A percentile compares a stretch with the other conserved stretches of the same genome.
These are phyloP conservation scores for Penicillium psychrofluorescens DNA, from an alignment of 495 filamentous ascomycete species.

Conservation along the genomic window DNA sequence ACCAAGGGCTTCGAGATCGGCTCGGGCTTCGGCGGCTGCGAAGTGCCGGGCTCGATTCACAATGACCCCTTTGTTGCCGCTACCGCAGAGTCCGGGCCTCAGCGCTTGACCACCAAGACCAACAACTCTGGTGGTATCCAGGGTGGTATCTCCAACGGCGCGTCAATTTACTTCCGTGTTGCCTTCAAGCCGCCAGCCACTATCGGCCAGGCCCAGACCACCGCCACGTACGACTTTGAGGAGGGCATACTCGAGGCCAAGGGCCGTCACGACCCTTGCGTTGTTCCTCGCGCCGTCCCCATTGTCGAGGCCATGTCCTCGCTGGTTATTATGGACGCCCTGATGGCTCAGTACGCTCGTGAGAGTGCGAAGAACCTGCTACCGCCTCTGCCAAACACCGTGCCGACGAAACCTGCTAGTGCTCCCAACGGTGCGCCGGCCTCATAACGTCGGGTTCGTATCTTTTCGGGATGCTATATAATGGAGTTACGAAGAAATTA, in stretches of 20 bases:
- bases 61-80: conserved; percentile 82
- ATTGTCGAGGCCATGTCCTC: conserved; percentile 97
- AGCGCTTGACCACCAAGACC: conserved; percentile 74
- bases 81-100: conserved; percentile 30
- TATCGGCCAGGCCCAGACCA: conserved; percentile 86
- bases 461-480: too few relatives aligned
- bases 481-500: too few relatives aligned
- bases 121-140: conserved; percentile 97
- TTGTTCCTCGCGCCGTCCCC: conserved; percentile 87
- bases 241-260: conserved; percentile 84
- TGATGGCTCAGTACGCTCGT: conserved; percentile 77
- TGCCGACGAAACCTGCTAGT: conserved; percentile 26
- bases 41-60: conserved; percentile 82
- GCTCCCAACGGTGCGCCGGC: conserved; percentile 15
- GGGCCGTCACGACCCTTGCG: conserved; percentile 92
- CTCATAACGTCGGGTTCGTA: not conserved
- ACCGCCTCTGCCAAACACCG: conserved; percentile 29
- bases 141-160: conserved; percentile 93
- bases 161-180: conserved; percentile 89
- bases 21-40: conserved; percentile 83
- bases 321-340: conserved; percentile 84
- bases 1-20: conserved; percentile 97
- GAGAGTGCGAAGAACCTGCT: conserved; percentile 37
- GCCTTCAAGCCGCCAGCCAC: conserved; percentile 96
- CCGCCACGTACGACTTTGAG: conserved; percentile 67